Evolutionary conservation across 176 grass and related monocot species (phyloP).

Genomic region (Zoysia japonica): DNA sequence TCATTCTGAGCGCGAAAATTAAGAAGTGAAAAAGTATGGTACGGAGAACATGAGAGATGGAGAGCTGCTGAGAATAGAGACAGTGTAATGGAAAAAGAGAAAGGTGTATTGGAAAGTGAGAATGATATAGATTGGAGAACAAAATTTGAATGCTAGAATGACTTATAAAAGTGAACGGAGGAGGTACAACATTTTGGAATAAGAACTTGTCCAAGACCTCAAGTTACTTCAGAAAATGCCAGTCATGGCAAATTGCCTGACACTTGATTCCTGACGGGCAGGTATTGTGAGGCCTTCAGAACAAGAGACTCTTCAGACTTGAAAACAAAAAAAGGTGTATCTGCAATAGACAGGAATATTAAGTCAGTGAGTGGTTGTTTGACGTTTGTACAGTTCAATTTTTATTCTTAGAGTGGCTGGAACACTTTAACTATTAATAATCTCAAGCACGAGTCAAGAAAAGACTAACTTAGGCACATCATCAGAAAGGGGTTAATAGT

Average conservation of each 20-base stretch:
- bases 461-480: neutral
- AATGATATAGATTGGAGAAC: no score
- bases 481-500: neutral
- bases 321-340: neutral
- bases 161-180: no score
- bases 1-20: no score
- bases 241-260: neutral
- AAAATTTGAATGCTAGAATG: no score
- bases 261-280: neutral
- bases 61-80: no score
- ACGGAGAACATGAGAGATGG: no score
- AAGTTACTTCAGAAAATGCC: neutral
- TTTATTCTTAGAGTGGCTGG: neutral
- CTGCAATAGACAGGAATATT: constrained; percentile 26
- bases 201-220: neutral
- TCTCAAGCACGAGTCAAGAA: constrained; percentile 9
- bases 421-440: constrained; percentile 3
- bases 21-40: no score
- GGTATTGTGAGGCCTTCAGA: neutral
- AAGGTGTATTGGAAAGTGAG: no score
- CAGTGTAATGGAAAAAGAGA: no score
- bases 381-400: neutral
- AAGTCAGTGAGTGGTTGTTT: constrained; percentile 1
- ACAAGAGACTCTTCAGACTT: constrained; percentile 1
- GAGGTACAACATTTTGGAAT: neutral